Percentiles rank a stretch among this genome's conserved stretches.
These are phyloP conservation scores for Dactylis glomerata DNA, from an alignment of 176 grass and related monocot genomes.

Conservation along the genomic window DNA sequence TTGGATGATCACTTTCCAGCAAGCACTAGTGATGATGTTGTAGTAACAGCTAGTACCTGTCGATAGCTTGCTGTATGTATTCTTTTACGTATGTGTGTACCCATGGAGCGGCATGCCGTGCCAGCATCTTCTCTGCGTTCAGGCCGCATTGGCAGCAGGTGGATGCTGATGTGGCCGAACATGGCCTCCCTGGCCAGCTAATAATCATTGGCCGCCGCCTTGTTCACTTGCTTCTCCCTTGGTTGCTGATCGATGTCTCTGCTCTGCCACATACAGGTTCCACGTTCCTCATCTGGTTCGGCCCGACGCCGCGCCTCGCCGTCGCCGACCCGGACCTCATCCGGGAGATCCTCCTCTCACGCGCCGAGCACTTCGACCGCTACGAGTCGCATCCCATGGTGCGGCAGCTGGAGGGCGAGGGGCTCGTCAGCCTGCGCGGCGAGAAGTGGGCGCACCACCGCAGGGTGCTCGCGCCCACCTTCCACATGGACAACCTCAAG, in stretches of 20 bases:
- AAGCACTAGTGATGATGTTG: background rate
- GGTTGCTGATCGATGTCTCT: background rate
- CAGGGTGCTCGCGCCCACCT: slow-evolving; percentile 81
- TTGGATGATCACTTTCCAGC: background rate
- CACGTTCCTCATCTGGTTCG: slow-evolving; percentile 93
- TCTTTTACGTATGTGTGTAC: background rate
- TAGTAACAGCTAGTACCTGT: background rate
- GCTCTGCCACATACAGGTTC: slow-evolving; percentile 47
- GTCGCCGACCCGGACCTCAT: slow-evolving; percentile 91
- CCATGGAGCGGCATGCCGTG: background rate
- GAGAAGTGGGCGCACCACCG: slow-evolving; percentile 92
- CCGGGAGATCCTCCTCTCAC: slow-evolving; percentile 81
- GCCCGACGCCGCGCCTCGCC: slow-evolving; percentile 79
- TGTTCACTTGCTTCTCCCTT: background rate
- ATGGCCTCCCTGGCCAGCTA: slow-evolving; percentile 9
- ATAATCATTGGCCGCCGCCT: slow-evolving; percentile 32
- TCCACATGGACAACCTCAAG: slow-evolving; percentile 97
- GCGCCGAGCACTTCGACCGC: slow-evolving; percentile 84
- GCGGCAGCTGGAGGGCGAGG: slow-evolving; percentile 95
- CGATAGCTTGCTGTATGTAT: background rate
- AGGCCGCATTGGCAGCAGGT: slow-evolving; percentile 33
- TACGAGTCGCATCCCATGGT: slow-evolving; percentile 96
- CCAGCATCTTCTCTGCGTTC: slow-evolving; percentile 15
- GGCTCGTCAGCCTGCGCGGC: slow-evolving; percentile 86
- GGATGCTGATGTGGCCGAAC: slow-evolving; percentile 45